Conservation (phyloP, 1,284 basidiomycete genomes). For the Ceratobasidium sp. region DNA sequence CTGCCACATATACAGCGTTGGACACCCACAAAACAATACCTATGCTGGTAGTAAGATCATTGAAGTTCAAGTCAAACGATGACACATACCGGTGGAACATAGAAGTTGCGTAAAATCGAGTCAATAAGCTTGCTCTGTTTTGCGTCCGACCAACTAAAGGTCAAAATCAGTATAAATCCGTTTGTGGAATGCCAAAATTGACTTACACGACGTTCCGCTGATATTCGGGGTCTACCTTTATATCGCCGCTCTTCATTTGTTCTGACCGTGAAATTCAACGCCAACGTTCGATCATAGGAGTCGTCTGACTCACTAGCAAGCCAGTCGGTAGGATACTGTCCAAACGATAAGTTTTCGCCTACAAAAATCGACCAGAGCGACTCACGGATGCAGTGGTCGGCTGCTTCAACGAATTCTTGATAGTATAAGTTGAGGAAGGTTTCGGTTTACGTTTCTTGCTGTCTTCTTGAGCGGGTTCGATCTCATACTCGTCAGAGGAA, state of each 20-base stretch:
- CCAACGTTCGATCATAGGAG: background rate
- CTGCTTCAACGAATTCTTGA: conserved; percentile 12
- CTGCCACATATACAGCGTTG: background rate
- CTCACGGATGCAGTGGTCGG: conserved; percentile 28
- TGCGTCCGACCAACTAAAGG: conserved; percentile 38
- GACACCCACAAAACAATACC: conserved; percentile 41
- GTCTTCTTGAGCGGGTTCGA: background rate
- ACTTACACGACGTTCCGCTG: conserved; percentile 33
- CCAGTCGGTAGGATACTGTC: conserved; percentile 26
- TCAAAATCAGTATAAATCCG: background rate
- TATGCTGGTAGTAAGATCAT: background rate
- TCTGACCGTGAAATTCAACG: background rate
- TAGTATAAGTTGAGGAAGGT: background rate
- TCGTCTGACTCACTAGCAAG: background rate
- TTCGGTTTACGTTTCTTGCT: background rate
- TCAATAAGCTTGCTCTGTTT: conserved; percentile 42
- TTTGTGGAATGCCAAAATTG: background rate
- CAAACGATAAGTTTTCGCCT: background rate
- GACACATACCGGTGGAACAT: conserved; percentile 38
- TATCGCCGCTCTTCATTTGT: conserved; percentile 15
- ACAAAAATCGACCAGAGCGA: background rate
- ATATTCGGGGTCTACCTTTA: conserved; percentile 31
- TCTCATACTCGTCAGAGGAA: conserved; percentile 22
- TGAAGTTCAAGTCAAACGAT: background rate
- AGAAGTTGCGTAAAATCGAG: conserved; percentile 41